Base-by-base conservation (phyloP, 2,329 filamentous ascomycete species). In the Rasamsonia emersonii region DNA sequence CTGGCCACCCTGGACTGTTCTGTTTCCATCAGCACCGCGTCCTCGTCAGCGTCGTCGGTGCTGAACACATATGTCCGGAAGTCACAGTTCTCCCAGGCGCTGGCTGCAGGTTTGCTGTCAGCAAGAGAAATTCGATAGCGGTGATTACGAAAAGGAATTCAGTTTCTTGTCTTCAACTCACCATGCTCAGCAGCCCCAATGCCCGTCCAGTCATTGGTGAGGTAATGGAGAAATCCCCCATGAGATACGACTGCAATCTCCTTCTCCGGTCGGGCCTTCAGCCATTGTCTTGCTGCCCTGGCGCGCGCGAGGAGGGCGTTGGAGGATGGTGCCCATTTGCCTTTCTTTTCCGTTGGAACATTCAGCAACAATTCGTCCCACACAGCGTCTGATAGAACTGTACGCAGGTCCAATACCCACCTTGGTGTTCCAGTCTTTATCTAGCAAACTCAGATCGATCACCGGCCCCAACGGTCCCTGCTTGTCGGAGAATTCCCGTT, bases 121-220 rank as follows among this genome's bases (percentile, higher is more conserved):
- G 24, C 24, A n/a, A 7, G n/a, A 23, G 7, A n/a, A n/a, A 7
- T 21, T 13, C 13, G 16, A 32, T 11, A 16, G 9, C n/a, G 17
- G n/a, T 13, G 16, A 24, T 28, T 10, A 15, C 8, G 8, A 9
- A 11, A 15, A 13, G 13, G 13, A 9, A 7, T 15, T 11, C 8
- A 15, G 8, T 8, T 14, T 5, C 7, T 28, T 15, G 8, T 28
- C 9, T 15, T 5, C 15, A 10, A 28, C 25, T 24, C 10, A 39
- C 36, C 36, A 36, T 41, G 38, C 29, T 41, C 39, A 18, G 29
- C 28, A 11, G 31, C 26, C 13, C 33, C 33, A 8, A 41, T 30
- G 9, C 32, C 36, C n/a, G 32, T 36, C 38, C 38, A 41, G 27
- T 46, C 44, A 21, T 42, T 30, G 1, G 43, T 42, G 8, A 45